Conservation (phyloP, 75 land plant species). For the Azolla pinnata region DNA sequence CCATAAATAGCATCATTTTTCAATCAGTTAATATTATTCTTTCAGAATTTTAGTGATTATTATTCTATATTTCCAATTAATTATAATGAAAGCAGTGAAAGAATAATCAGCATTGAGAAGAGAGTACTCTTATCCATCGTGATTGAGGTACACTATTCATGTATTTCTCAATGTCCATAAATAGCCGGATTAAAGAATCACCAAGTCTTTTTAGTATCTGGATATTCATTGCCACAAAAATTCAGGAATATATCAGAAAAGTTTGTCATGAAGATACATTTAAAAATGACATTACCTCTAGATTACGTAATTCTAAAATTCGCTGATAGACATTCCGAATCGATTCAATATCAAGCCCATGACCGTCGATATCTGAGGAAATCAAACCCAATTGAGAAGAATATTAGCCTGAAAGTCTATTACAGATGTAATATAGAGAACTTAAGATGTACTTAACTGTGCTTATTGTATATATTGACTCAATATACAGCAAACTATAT, state of each 20-base stretch:
- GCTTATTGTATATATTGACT: too few relatives aligned
- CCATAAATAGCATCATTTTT: too few relatives aligned
- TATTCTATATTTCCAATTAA: not conserved
- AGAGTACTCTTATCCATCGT: slow-evolving; percentile 30
- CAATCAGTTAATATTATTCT: too few relatives aligned
- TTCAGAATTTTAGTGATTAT: too few relatives aligned
- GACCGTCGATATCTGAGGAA: slow-evolving; percentile 19
- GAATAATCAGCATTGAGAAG: not conserved
- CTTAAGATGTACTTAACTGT: too few relatives aligned
- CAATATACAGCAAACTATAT: too few relatives aligned
- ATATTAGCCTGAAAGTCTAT: not conserved
- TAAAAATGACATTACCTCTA: slow-evolving; percentile 14
- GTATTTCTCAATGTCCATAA: slow-evolving; percentile 24
- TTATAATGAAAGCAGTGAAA: not conserved
- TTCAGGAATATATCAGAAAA: too few relatives aligned
- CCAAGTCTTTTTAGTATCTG: slow-evolving; percentile 33
- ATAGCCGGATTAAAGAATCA: slow-evolving; percentile 24
- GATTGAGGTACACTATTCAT: slow-evolving; percentile 25
- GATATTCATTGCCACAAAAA: too few relatives aligned
- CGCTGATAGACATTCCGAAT: slow-evolving; percentile 28
- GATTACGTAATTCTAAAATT: slow-evolving; percentile 27
- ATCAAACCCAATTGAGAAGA: not conserved
- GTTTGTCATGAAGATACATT: not conserved
- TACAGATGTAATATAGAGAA: too few relatives aligned
- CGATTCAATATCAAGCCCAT: slow-evolving; percentile 23